These are phyloP conservation scores for Niveomyces coronatus DNA, from an alignment of 2,329 filamentous ascomycete species.

Conservation along the genomic window DNA sequence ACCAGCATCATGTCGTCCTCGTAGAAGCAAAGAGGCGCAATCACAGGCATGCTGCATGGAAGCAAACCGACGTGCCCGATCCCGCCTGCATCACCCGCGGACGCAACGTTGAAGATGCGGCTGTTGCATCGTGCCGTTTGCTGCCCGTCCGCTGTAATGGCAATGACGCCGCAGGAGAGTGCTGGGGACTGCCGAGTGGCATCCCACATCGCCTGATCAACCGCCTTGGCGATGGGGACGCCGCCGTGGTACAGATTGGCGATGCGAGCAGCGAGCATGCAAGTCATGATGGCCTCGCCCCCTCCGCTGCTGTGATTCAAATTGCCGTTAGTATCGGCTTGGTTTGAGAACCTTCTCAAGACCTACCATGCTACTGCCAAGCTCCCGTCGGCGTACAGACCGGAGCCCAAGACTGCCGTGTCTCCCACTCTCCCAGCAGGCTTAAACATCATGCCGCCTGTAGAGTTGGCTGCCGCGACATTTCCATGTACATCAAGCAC, in stretches of 20 bases:
- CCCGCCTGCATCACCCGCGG: no score
- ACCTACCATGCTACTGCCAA: background rate
- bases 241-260: background rate
- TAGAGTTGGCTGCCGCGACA: background rate
- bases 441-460: constrained; percentile 2
- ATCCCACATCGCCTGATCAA: background rate
- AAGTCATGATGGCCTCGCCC: background rate
- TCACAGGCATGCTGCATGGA: background rate
- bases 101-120: background rate
- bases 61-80: background rate
- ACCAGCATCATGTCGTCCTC: background rate
- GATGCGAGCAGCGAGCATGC: background rate
- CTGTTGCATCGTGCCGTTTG: background rate
- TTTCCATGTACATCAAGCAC: background rate
- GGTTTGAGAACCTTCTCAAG: no score
- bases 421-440: background rate
- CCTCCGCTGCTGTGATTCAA: background rate
- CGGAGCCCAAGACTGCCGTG: background rate
- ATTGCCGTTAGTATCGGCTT: background rate
- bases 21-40: background rate
- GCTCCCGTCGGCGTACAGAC: background rate
- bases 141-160: background rate
- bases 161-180: background rate
- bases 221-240: background rate
- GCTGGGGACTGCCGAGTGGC: background rate